phyloP scores from a whole-genome alignment of 1,139 yeast species.

The Eremothecium sinecaudum region DNA sequence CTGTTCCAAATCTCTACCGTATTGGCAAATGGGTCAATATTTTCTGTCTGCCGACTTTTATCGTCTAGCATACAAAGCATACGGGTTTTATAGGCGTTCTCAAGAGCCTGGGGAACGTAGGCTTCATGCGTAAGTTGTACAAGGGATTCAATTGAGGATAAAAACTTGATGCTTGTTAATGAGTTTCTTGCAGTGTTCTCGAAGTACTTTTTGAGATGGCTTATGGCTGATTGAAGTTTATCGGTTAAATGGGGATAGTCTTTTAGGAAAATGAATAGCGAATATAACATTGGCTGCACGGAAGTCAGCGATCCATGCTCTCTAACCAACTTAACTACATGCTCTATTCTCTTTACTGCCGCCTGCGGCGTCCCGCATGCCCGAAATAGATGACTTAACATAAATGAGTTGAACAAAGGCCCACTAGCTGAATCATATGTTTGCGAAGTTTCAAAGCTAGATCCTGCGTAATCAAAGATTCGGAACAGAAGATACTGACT shows the following conservation, averaged over 20 bases:
- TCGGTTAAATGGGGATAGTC: slow-evolving; percentile 53
- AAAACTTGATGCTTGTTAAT: slow-evolving; percentile 38
- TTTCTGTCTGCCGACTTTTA: slow-evolving; percentile 3
- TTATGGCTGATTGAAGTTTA: slow-evolving; percentile 23
- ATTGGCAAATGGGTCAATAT: slow-evolving; percentile 1
- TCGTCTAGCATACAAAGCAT: slow-evolving; percentile 5
- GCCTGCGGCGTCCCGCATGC: slow-evolving; percentile 44
- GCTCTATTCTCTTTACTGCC: slow-evolving; percentile 74
- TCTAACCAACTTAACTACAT: slow-evolving; percentile 80
- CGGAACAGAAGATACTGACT: slow-evolving; percentile 6
- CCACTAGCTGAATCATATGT: slow-evolving; percentile 4
- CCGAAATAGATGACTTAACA: slow-evolving; percentile 37
- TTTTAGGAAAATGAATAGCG: slow-evolving; percentile 67
- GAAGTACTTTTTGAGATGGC: slow-evolving; percentile 2
- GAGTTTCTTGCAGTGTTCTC: slow-evolving; percentile 3
- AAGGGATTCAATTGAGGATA: slow-evolving; percentile 24
- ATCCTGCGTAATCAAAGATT: slow-evolving; percentile 6
- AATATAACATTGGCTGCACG: slow-evolving; percentile 64
- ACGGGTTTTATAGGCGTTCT: slow-evolving; percentile 16
- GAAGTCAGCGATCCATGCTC: slow-evolving; percentile 73
- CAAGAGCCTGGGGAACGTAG: slow-evolving; percentile 14
- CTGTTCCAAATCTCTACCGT: slow-evolving; percentile 3
- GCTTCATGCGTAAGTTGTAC: slow-evolving; percentile 17
- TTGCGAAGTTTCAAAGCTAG: slow-evolving; percentile 4
- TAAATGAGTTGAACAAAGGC: slow-evolving; percentile 5